A percentile compares a stretch with the other conserved stretches of the same genome.
These are phyloP conservation scores for Cryptosporidium meleagridis DNA, from an alignment of 169 alveolate genomes.

Conservation along the genomic window DNA sequence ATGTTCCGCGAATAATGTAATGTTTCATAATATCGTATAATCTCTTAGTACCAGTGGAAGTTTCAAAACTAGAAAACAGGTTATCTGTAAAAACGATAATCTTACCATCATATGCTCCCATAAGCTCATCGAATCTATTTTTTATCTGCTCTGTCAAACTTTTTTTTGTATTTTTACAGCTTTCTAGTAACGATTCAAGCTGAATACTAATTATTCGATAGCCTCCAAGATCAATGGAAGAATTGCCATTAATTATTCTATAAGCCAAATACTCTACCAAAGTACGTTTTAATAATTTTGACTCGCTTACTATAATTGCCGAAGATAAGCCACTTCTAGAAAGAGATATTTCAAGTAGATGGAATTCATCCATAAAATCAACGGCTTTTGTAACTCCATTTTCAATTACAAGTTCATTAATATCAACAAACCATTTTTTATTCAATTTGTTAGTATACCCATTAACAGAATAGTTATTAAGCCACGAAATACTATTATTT, in stretches of 20 bases:
- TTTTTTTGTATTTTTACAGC: neutral
- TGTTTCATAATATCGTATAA: neutral
- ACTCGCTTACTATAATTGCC: constrained; percentile 22
- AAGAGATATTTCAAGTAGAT: constrained; percentile 18
- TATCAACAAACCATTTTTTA: constrained; percentile 5
- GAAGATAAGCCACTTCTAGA: constrained; percentile 20
- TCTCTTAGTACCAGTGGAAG: neutral
- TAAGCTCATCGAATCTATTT: neutral
- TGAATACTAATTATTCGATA: constrained; percentile 14
- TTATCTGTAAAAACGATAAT: constrained; percentile 26
- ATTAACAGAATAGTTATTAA: neutral
- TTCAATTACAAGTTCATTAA: constrained; percentile 2
- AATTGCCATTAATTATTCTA: constrained; percentile 4
- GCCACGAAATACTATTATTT: neutral
- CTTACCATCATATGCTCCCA: constrained; percentile 10
- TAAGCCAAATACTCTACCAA: constrained; percentile 6
- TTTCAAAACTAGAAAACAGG: neutral
- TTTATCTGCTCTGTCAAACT: neutral
- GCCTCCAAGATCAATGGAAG: constrained; percentile 1
- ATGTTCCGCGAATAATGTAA: neutral
- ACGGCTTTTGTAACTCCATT: neutral
- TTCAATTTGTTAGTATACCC: neutral
- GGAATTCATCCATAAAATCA: constrained; percentile 12
- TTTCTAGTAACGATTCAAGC: neutral
- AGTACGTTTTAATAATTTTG: neutral